Percentiles rank a stretch among this genome's conserved stretches.
Evolutionary conservation across 768 basidiomycete genomes (phyloP).

Genomic region (Pulveroboletus sp.): DNA sequence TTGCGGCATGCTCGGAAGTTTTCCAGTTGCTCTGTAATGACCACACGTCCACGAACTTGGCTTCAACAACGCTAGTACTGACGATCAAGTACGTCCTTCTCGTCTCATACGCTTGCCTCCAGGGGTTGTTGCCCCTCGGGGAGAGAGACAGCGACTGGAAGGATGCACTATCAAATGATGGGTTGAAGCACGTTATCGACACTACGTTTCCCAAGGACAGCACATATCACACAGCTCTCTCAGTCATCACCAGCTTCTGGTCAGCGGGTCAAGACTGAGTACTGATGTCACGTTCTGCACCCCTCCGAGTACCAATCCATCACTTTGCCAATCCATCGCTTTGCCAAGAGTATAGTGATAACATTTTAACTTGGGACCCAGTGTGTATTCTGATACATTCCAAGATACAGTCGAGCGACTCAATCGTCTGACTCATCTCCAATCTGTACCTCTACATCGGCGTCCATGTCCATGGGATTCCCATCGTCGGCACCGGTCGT

Average conservation of each 20-base stretch:
- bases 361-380: background rate
- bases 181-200: constrained; percentile 24
- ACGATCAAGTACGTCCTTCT: constrained; percentile 38
- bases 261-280: background rate
- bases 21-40: constrained; percentile 21
- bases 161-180: constrained; percentile 22
- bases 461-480: constrained; percentile 55
- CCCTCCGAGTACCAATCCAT: background rate
- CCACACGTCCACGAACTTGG: constrained; percentile 4
- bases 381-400: background rate
- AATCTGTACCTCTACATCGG: constrained; percentile 25
- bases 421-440: constrained; percentile 29
- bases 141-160: constrained; percentile 36
- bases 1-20: constrained; percentile 25
- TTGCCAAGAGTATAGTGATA: background rate
- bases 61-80: constrained; percentile 8
- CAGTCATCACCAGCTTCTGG: constrained; percentile 17
- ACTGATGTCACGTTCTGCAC: background rate
- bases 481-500: constrained; percentile 48
- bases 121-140: constrained; percentile 17
- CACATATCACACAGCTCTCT: constrained; percentile 26
- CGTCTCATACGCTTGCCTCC: constrained; percentile 36
- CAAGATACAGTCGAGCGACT: background rate
- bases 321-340: background rate
- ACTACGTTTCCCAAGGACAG: constrained; percentile 23